Conservation (phyloP, 108 stramenopile species). For the Fistulifera solaris region DNA sequence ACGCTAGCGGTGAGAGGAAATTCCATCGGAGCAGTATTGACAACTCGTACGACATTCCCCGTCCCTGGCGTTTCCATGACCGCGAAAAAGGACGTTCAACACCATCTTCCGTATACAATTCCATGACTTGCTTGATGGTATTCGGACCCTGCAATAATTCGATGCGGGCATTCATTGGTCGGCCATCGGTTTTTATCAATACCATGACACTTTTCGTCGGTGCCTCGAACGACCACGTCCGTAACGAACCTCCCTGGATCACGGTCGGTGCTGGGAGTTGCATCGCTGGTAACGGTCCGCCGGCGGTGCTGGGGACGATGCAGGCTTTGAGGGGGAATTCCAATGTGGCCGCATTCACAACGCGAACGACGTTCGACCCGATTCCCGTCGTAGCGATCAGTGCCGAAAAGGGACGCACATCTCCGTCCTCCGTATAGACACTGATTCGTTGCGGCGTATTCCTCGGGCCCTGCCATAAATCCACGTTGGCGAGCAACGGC, state of each 20-base stretch:
- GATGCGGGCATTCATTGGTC: slow-evolving; percentile 67
- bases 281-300: too few relatives aligned
- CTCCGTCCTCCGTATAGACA: slow-evolving; percentile 45
- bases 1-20: slow-evolving; percentile 39
- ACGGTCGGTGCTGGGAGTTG: background rate
- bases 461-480: slow-evolving; percentile 42
- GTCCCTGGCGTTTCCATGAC: slow-evolving; percentile 37
- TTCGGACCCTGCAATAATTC: slow-evolving; percentile 73
- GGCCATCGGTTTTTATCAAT: slow-evolving; percentile 60
- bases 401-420: slow-evolving; percentile 35
- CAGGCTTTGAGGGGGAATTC: slow-evolving; percentile 63
- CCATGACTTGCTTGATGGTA: slow-evolving; percentile 43
- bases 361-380: slow-evolving; percentile 47
- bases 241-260: slow-evolving; percentile 61
- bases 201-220: slow-evolving; percentile 52
- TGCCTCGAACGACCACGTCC: slow-evolving; percentile 53
- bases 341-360: slow-evolving; percentile 48
- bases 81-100: slow-evolving; percentile 43
- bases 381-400: slow-evolving; percentile 66
- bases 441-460: slow-evolving; percentile 42
- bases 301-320: slow-evolving; percentile 34
- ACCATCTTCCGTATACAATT: slow-evolving; percentile 43
- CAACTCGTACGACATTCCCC: slow-evolving; percentile 38
- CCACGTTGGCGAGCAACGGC: slow-evolving; percentile 42
- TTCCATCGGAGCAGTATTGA: slow-evolving; percentile 45